Percentiles rank a stretch among this genome's conserved stretches.
phyloP scores from a whole-genome alignment of 345 rosid species.

The Psidium friedrichsthalianum region DNA sequence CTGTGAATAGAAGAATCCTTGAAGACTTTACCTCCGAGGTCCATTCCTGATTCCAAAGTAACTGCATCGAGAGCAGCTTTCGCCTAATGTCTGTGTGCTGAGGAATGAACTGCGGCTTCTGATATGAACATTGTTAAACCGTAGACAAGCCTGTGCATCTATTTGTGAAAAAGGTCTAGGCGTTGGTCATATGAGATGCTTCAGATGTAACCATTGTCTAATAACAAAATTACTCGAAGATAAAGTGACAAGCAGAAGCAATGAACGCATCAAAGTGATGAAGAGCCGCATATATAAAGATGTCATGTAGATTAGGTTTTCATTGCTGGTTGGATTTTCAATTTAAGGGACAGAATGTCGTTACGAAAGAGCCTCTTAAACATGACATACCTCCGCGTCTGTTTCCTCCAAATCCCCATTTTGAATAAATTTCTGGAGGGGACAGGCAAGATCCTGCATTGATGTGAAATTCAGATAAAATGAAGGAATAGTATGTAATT shows the following conservation, averaged over 20 bases:
- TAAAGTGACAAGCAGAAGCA: not conserved
- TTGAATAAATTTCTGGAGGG: slow-evolving; percentile 34
- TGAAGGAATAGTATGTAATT: not conserved
- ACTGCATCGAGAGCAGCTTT: slow-evolving; percentile 1
- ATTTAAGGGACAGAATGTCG: not conserved
- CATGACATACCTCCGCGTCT: slow-evolving; percentile 24
- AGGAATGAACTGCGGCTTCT: slow-evolving; percentile 16
- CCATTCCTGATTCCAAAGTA: slow-evolving; percentile 4
- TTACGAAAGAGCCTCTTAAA: not conserved
- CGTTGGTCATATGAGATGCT: not conserved
- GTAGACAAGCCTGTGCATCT: not conserved
- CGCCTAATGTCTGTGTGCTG: slow-evolving; percentile 9
- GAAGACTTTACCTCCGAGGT: slow-evolving; percentile 20
- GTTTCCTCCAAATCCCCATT: slow-evolving; percentile 23
- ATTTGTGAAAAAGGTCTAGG: not conserved
- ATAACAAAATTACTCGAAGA: not conserved
- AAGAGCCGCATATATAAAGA: not conserved
- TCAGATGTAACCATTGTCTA: not conserved
- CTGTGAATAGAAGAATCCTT: not conserved
- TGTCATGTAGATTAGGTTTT: not conserved
- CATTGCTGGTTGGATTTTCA: not conserved
- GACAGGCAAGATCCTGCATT: slow-evolving; percentile 32
- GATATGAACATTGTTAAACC: slow-evolving; percentile 5
- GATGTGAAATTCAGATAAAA: not conserved
- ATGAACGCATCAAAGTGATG: not conserved